phyloP scores from a whole-genome alignment of 1,284 basidiomycete genomes.

The Ustilago xerochloae region DNA sequence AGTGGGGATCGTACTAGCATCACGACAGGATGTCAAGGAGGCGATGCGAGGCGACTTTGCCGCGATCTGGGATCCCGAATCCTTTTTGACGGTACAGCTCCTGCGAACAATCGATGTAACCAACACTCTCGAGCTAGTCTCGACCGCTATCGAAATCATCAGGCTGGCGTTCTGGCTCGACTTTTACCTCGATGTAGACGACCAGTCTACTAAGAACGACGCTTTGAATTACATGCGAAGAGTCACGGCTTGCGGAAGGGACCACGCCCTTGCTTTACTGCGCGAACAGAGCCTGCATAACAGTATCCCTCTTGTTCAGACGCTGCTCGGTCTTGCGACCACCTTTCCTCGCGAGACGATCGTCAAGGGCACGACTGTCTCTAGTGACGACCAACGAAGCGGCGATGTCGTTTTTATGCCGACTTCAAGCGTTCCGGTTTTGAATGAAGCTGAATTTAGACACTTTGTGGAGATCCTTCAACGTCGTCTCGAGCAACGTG shows the following conservation, averaged over 20 bases:
- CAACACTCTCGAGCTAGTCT: conserved; percentile 14
- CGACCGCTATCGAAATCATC: conserved; percentile 20
- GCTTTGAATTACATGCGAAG: not conserved
- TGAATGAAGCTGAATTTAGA: not conserved
- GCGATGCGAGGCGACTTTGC: conserved; percentile 31
- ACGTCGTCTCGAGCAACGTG: not conserved
- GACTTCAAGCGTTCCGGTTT: conserved; percentile 3
- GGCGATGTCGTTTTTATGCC: not conserved
- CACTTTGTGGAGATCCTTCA: not conserved
- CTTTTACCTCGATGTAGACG: not conserved
- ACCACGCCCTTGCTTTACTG: not conserved
- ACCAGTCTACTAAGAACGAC: no score
- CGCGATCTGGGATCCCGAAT: conserved; percentile 41
- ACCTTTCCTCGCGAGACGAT: not conserved
- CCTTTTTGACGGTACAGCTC: conserved; percentile 14
- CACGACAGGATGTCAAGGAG: conserved; percentile 21
- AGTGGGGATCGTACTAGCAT: conserved; percentile 14
- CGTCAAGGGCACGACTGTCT: not conserved
- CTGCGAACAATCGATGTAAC: conserved; percentile 19
- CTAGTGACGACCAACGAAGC: not conserved
- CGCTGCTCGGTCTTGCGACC: not conserved
- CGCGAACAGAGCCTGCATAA: not conserved
- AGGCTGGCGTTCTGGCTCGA: conserved; percentile 35
- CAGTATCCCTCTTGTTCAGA: not conserved
- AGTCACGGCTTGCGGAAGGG: conserved; percentile 1